Percentiles rank a stretch among this genome's conserved stretches.
phyloP scores from a whole-genome alignment of 805 yeast genomes.

The Ogataea kodamae region DNA sequence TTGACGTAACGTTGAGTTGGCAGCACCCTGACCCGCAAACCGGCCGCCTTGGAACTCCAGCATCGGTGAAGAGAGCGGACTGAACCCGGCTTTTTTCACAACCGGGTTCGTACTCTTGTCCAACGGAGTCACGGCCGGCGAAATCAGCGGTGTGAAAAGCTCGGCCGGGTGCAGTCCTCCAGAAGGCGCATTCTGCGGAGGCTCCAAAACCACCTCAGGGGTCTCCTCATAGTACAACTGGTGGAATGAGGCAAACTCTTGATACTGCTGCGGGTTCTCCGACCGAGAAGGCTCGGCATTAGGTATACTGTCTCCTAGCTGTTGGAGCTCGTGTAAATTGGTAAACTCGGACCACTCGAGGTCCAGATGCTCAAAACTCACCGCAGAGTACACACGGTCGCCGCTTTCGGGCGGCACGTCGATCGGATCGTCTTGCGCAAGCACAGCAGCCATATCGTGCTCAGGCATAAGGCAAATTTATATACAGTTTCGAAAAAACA shows the following conservation, averaged over 20 bases:
- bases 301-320: too few species aligned
- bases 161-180: constrained; percentile 58
- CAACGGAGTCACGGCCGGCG: constrained; percentile 71
- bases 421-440: too few species aligned
- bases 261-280: constrained; percentile 1
- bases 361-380: constrained; percentile 25
- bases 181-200: too few species aligned
- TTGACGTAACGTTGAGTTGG: constrained; percentile 24
- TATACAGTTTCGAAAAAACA: too few species aligned
- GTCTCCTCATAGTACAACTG: constrained; percentile 1
- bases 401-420: too few species aligned
- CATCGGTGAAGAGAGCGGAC: constrained; percentile 69
- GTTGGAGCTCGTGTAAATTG: constrained; percentile 23
- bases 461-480: too few species aligned
- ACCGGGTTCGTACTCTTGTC: constrained; percentile 32
- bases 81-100: constrained; percentile 27
- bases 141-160: constrained; percentile 70
- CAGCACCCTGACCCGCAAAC: constrained; percentile 15
- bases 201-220: constrained; percentile 2
- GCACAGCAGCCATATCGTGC: too few species aligned
- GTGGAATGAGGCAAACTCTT: constrained; percentile 1
- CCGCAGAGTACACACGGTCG: too few species aligned
- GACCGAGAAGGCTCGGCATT: constrained; percentile 4
- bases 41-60: constrained; percentile 43
- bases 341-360: constrained; percentile 25